Conservation (phyloP, 768 basidiomycete genomes). For the Russula ochroleuca region DNA sequence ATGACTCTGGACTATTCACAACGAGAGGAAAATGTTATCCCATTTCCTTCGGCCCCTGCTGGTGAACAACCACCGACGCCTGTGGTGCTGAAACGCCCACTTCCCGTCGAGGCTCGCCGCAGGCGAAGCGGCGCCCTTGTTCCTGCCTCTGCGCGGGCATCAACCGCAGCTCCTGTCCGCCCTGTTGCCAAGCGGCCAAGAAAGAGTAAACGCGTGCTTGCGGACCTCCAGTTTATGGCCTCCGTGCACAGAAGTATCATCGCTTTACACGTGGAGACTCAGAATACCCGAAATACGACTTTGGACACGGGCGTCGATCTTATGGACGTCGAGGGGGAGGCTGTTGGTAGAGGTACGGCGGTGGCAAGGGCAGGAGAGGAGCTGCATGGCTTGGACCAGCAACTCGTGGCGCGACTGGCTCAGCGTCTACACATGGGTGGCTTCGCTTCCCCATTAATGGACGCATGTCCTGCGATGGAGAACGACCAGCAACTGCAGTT, state of each 20-base stretch:
- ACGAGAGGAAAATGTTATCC: constrained; percentile 11
- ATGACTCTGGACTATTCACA: neutral
- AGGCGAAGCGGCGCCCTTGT: constrained; percentile 21
- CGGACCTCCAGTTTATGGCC: constrained; percentile 26
- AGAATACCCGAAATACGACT: neutral
- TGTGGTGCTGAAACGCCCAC: constrained; percentile 17
- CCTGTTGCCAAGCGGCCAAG: constrained; percentile 25
- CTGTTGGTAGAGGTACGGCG: neutral
- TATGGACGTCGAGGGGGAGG: constrained; percentile 14
- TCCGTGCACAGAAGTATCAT: constrained; percentile 26
- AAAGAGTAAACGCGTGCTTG: constrained; percentile 27
- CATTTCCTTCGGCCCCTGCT: constrained; percentile 11
- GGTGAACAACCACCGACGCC: constrained; percentile 3
- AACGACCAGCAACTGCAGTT: neutral
- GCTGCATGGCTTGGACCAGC: constrained; percentile 19
- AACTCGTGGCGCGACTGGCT: constrained; percentile 18
- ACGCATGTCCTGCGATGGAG: neutral
- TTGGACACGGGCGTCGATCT: neutral
- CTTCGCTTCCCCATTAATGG: constrained; percentile 13
- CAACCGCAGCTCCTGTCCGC: neutral
- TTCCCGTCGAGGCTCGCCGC: constrained; percentile 17
- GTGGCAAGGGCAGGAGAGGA: constrained; percentile 12
- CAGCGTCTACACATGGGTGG: constrained; percentile 16
- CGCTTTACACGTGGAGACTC: constrained; percentile 13
- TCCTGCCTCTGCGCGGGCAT: constrained; percentile 13